These are phyloP conservation scores for Rhynchosporium agropyri DNA, from an alignment of 2,329 filamentous ascomycete species.

Conservation along the genomic window DNA sequence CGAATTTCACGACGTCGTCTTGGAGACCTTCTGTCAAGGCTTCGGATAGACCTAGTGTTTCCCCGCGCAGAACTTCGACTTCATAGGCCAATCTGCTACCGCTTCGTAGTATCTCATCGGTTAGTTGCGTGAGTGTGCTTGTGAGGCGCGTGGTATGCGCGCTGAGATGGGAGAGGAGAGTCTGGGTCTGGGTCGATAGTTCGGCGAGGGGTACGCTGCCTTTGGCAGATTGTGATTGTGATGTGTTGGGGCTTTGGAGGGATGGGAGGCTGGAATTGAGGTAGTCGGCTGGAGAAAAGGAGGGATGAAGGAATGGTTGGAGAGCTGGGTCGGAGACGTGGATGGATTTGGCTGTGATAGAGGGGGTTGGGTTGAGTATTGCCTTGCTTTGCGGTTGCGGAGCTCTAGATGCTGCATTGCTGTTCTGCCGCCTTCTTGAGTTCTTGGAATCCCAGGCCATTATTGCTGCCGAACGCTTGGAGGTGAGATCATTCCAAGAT, in stretches of 20 bases:
- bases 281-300: constrained; percentile 83
- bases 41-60: constrained; percentile 80
- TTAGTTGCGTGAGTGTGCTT: constrained; percentile 80
- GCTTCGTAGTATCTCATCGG: constrained; percentile 91
- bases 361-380: constrained; percentile 17
- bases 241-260: constrained; percentile 50
- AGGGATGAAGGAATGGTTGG: constrained; percentile 71
- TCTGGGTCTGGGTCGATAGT: constrained; percentile 78
- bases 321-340: constrained; percentile 74
- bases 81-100: constrained; percentile 90
- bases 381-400: constrained; percentile 23
- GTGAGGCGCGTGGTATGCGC: constrained; percentile 85
- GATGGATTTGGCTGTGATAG: constrained; percentile 47
- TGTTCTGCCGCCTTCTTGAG: constrained; percentile 35
- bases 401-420: constrained; percentile 31
- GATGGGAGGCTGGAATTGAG: constrained; percentile 79
- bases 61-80: constrained; percentile 89
- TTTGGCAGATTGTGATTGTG: constrained; percentile 37
- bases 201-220: constrained; percentile 64
- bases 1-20: constrained; percentile 72
- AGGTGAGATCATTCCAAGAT: background rate
- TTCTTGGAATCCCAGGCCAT: constrained; percentile 42
- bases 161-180: constrained; percentile 83
- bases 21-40: constrained; percentile 72
- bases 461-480: background rate